A percentile compares a stretch with the other conserved stretches of the same genome.
These are phyloP conservation scores for Camelina hispida DNA, from an alignment of 345 rosid species.

Conservation along the genomic window DNA sequence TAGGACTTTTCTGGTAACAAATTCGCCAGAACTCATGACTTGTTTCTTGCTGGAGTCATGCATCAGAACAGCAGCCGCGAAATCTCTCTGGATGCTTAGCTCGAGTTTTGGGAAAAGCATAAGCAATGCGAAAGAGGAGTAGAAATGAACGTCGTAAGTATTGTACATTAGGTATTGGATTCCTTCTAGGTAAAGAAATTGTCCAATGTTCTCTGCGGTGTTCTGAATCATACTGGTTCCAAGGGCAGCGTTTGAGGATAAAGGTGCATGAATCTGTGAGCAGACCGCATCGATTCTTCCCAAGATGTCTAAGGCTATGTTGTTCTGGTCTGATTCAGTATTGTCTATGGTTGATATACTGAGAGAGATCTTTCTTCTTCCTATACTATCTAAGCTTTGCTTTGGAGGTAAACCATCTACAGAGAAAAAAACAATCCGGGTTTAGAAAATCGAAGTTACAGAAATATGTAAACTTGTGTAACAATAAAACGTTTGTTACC, in stretches of 20 bases:
- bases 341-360: slow-evolving; percentile 45
- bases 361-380: slow-evolving; percentile 66
- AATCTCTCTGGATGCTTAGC: slow-evolving; percentile 81
- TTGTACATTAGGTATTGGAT: slow-evolving; percentile 74
- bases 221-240: slow-evolving; percentile 67
- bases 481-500: slow-evolving; percentile 51
- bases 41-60: slow-evolving; percentile 66
- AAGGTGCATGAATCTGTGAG: slow-evolving; percentile 63
- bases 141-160: slow-evolving; percentile 83
- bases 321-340: slow-evolving; percentile 48
- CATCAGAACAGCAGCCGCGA: slow-evolving; percentile 70
- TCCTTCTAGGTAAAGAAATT: slow-evolving; percentile 82
- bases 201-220: slow-evolving; percentile 85
- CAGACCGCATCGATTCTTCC: slow-evolving; percentile 72
- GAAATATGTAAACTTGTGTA: background rate
- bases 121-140: slow-evolving; percentile 75
- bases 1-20: slow-evolving; percentile 57
- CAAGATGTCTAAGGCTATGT: slow-evolving; percentile 62
- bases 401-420: slow-evolving; percentile 83
- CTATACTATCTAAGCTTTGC: slow-evolving; percentile 63
- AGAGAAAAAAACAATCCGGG: slow-evolving; percentile 18
- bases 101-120: slow-evolving; percentile 79
- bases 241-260: slow-evolving; percentile 61
- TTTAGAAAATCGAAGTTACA: background rate
- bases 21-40: slow-evolving; percentile 61